phyloP scores from a whole-genome alignment of 2,329 filamentous ascomycete species.

The Lachnellula occidentalis region DNA sequence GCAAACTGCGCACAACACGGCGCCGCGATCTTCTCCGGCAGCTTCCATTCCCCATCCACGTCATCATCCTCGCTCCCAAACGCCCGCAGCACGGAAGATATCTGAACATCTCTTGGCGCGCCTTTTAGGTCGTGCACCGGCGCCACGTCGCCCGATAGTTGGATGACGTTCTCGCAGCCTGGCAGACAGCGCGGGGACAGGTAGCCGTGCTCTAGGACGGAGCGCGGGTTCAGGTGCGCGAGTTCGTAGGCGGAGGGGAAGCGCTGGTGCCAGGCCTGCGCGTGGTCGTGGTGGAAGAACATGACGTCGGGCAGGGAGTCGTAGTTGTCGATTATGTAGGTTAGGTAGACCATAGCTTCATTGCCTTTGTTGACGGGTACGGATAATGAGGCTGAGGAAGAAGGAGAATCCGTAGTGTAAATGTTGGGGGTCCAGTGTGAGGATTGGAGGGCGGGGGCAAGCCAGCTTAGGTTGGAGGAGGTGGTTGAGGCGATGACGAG shows the following conservation, averaged over 20 bases:
- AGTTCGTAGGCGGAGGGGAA: conserved; percentile 33
- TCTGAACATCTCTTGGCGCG: conserved; percentile 37
- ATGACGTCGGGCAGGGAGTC: conserved; percentile 51
- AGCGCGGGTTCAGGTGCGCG: conserved; percentile 29
- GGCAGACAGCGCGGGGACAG: conserved; percentile 51
- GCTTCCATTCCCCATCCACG: too few species aligned
- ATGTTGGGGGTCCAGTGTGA: conserved; percentile 8
- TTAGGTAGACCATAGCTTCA: conserved; percentile 50
- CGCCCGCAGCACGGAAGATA: conserved; percentile 37
- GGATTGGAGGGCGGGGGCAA: conserved; percentile 2
- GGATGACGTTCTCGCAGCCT: conserved; percentile 37
- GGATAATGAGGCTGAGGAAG: conserved; percentile 40
- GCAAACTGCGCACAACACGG: conserved; percentile 62
- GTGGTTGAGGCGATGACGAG: conserved; percentile 47
- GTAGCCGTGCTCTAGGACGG: conserved; percentile 44
- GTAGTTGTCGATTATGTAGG: conserved; percentile 51
- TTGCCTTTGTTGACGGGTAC: conserved; percentile 46
- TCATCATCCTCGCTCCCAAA: conserved; percentile 34
- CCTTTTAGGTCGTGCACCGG: conserved; percentile 42
- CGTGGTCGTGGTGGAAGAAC: conserved; percentile 58
- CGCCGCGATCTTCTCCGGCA: conserved; percentile 45
- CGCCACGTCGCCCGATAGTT: conserved; percentile 45
- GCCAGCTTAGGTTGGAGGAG: conserved; percentile 34
- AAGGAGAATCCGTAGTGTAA: conserved; percentile 49
- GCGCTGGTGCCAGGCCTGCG: conserved; percentile 36